Base-by-base conservation (phyloP, 2,329 filamentous ascomycete species). In the Aureobasidium sp. region DNA sequence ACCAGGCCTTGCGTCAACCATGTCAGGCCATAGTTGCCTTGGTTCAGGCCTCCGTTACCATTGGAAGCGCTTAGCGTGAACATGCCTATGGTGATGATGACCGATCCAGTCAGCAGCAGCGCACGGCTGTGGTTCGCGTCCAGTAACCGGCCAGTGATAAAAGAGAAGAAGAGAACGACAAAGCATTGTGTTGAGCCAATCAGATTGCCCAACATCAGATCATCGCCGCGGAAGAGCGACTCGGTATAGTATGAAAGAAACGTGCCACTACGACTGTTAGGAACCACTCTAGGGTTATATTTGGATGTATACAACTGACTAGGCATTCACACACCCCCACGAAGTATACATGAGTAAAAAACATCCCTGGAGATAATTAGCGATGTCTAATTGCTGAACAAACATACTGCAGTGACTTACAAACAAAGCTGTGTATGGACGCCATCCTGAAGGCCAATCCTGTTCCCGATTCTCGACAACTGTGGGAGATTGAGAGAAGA, bases 271-370 rank as follows among this genome's bases (percentile, higher is more conserved):
- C 21, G 21, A 21, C 21, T 21, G 21, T 21, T 21, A 21, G 21
- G 21, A 21, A 21, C 21, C 21, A 21, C 21, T 21, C 21, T 21
- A 21, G 21, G 21, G 21, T 21, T 21, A 21, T 21, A 21, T 21
- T 21, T 21, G 21, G 21, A 21, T 21, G 21, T 21, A 21, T 21
- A 21, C 21, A 21, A 21, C 21, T 21, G 21, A 21, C 21, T 78
- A 81, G 6, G 77, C 75, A 63, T 79, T 80, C 34, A 80, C 76
- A 21, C 21, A 21, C 21, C 1, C 79, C 66, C 10, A 77, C 77
- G 77, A 77, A 79, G 32, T 78, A 68, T 77, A 78, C 79, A 81
- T 81, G 60, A 80, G 76, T 61, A 79, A 74, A 68, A 80, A 81
- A 63, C 79, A 78, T 30, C 75, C 77, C 53, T 57, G 6, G 9